Evolutionary conservation across 179 eudicot species (phyloP), one percentile per base, ranked within the genome.

Genomic region (Spergularia azorica): DNA sequence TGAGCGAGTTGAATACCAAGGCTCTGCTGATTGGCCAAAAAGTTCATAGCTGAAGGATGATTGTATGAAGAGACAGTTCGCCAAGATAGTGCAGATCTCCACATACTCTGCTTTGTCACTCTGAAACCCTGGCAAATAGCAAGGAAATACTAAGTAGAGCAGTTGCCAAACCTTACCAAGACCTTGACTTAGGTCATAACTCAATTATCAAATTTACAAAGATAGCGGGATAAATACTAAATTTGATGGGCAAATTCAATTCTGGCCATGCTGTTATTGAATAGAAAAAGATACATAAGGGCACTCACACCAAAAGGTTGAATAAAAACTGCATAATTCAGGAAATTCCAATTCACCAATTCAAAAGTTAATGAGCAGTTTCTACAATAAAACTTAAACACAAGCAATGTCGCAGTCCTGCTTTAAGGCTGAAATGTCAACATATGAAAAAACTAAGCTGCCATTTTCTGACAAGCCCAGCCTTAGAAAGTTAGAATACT

Each of bases 1-100:
- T 90, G 99, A 32, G 99, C 99, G 77, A 95, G 94, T 83, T 93
- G 96, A 84, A 95, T 75, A 54, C 97, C 99, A 75, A 93, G 85
- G 84, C 90, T 88, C 84, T 92, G 99, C 80, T 93, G 99, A 76
- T 78, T 88, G 74, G 91, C 87, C 89, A 88, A 83, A 78, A 90
- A 87, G 64, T 81, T 79, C 73, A 88, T 88, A 68, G 97, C 89
- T 50, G 97, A 75, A 17, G 91, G 92, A 79, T 84, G 82, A 79
- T 88, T 91, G 85, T 86, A 89, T 50, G 92, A 82, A 81, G 99
- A 90, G 69, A 93, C 79, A 50, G 97, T 97, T 80, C 84, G 90
- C 99, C 99, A 95, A 62, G 81, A 83, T 43, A 85, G 86, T 76
- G 81, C 76, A 62, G 95, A 87, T 76, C 95, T 90, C 95, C 92